These are phyloP conservation scores for Thelonectria discophora DNA, from an alignment of 2,329 filamentous ascomycete species.

Conservation along the genomic window DNA sequence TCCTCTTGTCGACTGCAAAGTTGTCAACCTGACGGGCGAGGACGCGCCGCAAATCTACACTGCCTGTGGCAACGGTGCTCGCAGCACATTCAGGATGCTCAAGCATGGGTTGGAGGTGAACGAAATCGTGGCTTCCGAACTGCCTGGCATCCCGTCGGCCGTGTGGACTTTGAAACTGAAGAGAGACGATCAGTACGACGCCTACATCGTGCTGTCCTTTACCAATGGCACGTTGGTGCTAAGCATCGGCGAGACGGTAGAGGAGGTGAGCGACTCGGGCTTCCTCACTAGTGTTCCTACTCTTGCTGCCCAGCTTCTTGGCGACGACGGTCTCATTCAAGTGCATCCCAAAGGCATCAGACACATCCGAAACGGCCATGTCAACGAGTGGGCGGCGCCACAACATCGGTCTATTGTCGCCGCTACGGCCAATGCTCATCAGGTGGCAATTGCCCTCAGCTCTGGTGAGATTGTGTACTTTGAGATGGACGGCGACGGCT, in stretches of 20 bases:
- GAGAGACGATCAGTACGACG: slow-evolving; percentile 83
- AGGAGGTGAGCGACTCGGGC: slow-evolving; percentile 92
- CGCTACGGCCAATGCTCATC: slow-evolving; percentile 89
- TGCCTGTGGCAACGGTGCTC: slow-evolving; percentile 85
- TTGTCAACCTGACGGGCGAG: slow-evolving; percentile 89
- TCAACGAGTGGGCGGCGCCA: slow-evolving; percentile 94
- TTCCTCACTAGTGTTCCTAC: slow-evolving; percentile 91
- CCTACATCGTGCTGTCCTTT: slow-evolving; percentile 95
- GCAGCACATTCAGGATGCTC: slow-evolving; percentile 89
- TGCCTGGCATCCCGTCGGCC: slow-evolving; percentile 86
- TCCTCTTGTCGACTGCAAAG: slow-evolving; percentile 88
- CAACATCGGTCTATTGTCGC: slow-evolving; percentile 95
- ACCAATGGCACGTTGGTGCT: slow-evolving; percentile 89
- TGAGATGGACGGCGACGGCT: slow-evolving; percentile 93
- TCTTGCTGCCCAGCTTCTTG: slow-evolving; percentile 90
- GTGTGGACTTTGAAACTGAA: slow-evolving; percentile 96
- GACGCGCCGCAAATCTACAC: slow-evolving; percentile 97
- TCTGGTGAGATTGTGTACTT: slow-evolving; percentile 98
- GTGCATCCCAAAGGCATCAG: slow-evolving; percentile 96
- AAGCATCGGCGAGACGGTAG: slow-evolving; percentile 95
- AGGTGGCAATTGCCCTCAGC: slow-evolving; percentile 92
- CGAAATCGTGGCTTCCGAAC: slow-evolving; percentile 92
- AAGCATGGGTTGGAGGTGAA: slow-evolving; percentile 94
- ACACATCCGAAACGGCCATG: slow-evolving; percentile 79
- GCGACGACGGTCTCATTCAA: slow-evolving; percentile 91